Evolutionary conservation across 2,329 filamentous ascomycete genomes (phyloP).

Genomic region (Dactylellina haptotyla): DNA sequence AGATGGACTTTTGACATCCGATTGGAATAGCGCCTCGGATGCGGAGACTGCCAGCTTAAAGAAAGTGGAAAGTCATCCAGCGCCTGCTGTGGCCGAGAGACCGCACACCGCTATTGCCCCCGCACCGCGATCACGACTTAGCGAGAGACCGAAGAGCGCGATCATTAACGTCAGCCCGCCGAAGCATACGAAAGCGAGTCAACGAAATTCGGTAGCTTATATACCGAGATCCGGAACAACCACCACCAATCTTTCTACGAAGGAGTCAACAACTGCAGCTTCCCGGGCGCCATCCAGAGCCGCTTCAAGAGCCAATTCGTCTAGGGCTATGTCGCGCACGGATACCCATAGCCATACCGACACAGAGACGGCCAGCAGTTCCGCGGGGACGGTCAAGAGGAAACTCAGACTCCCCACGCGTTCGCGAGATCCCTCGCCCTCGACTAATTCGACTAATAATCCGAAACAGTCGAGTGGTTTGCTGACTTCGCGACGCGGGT

Average conservation of each 20-base stretch:
- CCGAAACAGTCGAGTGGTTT: constrained; percentile 15
- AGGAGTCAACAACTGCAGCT: not conserved
- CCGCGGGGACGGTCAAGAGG: constrained; percentile 27
- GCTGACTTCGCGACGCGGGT: constrained; percentile 32
- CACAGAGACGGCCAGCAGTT: constrained; percentile 30
- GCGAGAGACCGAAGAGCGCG: constrained; percentile 49
- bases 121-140: constrained; percentile 19
- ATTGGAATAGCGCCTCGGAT: constrained; percentile 37
- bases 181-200: constrained; percentile 20
- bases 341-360: constrained; percentile 29
- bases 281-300: constrained; percentile 33
- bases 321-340: constrained; percentile 20
- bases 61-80: constrained; percentile 32
- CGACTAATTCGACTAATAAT: constrained; percentile 32
- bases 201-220: constrained; percentile 41
- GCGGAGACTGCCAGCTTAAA: constrained; percentile 22
- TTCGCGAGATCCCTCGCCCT: constrained; percentile 39
- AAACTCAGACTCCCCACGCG: constrained; percentile 41
- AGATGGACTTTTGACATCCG: constrained; percentile 34
- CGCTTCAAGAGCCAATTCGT: constrained; percentile 16
- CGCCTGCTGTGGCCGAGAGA: not conserved
- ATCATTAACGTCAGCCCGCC: constrained; percentile 43
- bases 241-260: constrained; percentile 10
- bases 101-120: constrained; percentile 14
- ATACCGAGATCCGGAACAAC: constrained; percentile 16